phyloP scores from a whole-genome alignment of 2,329 filamentous ascomycete genomes.

The Didymella segeticola region DNA sequence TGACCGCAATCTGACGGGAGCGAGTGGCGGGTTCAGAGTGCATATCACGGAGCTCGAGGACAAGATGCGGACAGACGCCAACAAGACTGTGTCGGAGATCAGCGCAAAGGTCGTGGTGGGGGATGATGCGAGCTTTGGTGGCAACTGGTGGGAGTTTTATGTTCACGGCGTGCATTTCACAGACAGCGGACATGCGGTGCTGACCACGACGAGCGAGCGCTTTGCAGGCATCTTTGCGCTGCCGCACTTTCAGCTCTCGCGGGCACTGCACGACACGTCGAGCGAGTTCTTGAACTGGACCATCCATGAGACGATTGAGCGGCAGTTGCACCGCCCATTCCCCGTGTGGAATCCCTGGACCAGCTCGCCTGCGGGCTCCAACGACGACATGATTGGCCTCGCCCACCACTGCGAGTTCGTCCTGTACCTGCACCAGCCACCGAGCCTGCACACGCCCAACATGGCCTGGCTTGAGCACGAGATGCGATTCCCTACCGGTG shows the following conservation, averaged over 20 bases:
- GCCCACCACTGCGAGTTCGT: constrained; percentile 91
- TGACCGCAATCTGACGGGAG: constrained; percentile 81
- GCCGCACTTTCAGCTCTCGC: constrained; percentile 77
- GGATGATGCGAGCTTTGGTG: constrained; percentile 68
- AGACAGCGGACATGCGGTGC: constrained; percentile 75
- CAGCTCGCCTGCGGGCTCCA: constrained; percentile 66
- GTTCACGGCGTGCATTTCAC: constrained; percentile 88
- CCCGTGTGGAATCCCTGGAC: constrained; percentile 73
- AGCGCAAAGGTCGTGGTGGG: constrained; percentile 74
- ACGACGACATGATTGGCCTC: constrained; percentile 64
- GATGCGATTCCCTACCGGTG: constrained; percentile 65
- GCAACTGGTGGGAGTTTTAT: constrained; percentile 79
- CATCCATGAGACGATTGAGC: constrained; percentile 70
- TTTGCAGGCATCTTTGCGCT: constrained; percentile 88
- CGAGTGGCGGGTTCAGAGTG: constrained; percentile 69
- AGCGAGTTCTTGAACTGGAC: constrained; percentile 73
- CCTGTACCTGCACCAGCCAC: constrained; percentile 76
- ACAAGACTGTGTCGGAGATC: constrained; percentile 67
- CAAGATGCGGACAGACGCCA: constrained; percentile 39
- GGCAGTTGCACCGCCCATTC: constrained; percentile 66
- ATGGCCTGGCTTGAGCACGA: constrained; percentile 64
- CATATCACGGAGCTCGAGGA: constrained; percentile 65
- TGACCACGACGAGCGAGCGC: constrained; percentile 88
- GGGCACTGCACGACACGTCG: constrained; percentile 56
- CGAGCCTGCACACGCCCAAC: constrained; percentile 36